A percentile compares a stretch with the other conserved stretches of the same genome.
Conservation (phyloP, 495 filamentous ascomycete genomes). For the Terfezia claveryi region DNA sequence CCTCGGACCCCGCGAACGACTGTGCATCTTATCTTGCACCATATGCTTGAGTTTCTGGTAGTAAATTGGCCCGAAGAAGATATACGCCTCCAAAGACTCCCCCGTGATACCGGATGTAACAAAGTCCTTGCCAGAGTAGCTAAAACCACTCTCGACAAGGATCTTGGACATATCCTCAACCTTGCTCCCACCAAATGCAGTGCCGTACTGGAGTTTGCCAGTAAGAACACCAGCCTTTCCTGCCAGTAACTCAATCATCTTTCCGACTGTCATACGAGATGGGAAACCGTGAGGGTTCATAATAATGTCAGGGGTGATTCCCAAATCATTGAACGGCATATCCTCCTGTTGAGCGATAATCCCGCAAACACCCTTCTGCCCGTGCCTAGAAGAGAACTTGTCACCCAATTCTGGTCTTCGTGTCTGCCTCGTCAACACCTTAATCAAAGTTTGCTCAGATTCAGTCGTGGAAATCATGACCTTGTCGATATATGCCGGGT, state of each 20-base stretch:
- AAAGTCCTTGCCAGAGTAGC: constrained; percentile 89
- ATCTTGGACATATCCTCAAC: constrained; percentile 74
- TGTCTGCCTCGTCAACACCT: constrained; percentile 81
- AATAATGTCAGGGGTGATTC: constrained; percentile 89
- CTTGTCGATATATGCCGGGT: constrained; percentile 80
- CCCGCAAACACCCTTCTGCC: constrained; percentile 95
- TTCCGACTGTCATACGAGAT: constrained; percentile 97
- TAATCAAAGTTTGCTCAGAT: constrained; percentile 55
- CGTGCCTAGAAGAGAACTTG: constrained; percentile 96
- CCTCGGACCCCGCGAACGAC: constrained; percentile 67
- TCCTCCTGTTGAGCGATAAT: constrained; percentile 91
- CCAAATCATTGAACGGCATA: constrained; percentile 84
- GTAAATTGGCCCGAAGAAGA: constrained; percentile 97
- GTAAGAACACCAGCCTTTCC: constrained; percentile 79
- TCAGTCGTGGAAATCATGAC: constrained; percentile 79
- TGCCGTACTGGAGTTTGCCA: constrained; percentile 71
- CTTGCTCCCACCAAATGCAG: constrained; percentile 82
- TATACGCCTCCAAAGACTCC: constrained; percentile 78
- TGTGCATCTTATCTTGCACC: constrained; percentile 99
- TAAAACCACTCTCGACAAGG: constrained; percentile 72
- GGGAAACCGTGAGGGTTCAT: constrained; percentile 99
- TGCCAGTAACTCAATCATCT: constrained; percentile 84
- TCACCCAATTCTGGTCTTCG: constrained; percentile 85
- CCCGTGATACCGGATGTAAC: constrained; percentile 89
- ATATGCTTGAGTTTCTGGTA: constrained; percentile 99